phyloP scores from a whole-genome alignment of 106 monocot species.

The Dioscorea zingiberensis region DNA sequence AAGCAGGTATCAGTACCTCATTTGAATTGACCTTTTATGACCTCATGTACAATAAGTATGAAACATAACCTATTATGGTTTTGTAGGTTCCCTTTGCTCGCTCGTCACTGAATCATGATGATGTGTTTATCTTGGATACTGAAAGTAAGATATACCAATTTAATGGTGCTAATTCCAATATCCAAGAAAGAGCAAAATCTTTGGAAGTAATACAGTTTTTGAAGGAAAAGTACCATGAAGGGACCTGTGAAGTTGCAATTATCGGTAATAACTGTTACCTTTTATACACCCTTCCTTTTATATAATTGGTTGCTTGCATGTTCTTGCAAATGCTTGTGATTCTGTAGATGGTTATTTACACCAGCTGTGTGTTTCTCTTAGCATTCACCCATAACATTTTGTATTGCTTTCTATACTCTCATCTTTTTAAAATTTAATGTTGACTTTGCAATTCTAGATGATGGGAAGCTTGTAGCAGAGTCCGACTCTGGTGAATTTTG shows the following conservation, averaged over 20 bases:
- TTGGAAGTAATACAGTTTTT: slow-evolving; percentile 36
- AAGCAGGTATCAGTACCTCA: slow-evolving; percentile 36
- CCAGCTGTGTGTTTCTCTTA: too few relatives aligned
- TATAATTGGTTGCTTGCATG: too few relatives aligned
- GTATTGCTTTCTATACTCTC: too few relatives aligned
- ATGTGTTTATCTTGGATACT: slow-evolving; percentile 41
- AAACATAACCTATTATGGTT: too few relatives aligned
- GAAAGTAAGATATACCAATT: slow-evolving; percentile 42
- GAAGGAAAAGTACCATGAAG: slow-evolving; percentile 37
- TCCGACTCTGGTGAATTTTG: slow-evolving; percentile 34
- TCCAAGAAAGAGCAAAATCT: slow-evolving; percentile 46
- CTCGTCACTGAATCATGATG: slow-evolving; percentile 39
- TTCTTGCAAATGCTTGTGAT: too few relatives aligned
- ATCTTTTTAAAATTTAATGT: too few relatives aligned
- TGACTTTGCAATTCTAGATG: slow-evolving; percentile 15
- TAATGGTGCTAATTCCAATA: slow-evolving; percentile 43
- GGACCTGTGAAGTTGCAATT: slow-evolving; percentile 36
- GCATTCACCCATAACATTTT: too few relatives aligned
- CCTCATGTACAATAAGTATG: too few relatives aligned
- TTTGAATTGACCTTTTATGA: too few relatives aligned
- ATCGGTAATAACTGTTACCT: slow-evolving; percentile 25
- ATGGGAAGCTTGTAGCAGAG: slow-evolving; percentile 35
- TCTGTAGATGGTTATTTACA: too few relatives aligned
- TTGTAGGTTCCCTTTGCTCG: slow-evolving; percentile 46
- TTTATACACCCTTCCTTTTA: neutral